Conservation (phyloP, 495 filamentous ascomycete species). For the Podospora pseudocomata region DNA sequence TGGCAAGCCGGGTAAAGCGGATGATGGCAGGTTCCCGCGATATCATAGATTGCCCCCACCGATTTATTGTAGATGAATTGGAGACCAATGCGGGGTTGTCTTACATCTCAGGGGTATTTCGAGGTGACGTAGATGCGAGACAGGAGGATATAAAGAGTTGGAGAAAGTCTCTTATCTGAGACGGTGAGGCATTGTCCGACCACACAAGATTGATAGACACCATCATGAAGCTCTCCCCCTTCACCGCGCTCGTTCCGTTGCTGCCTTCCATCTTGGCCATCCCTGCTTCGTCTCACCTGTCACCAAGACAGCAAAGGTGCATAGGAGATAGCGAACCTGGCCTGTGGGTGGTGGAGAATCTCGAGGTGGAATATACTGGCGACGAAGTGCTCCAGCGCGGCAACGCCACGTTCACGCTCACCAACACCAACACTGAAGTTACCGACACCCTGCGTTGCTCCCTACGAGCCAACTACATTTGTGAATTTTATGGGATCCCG, state of each 20-base stretch:
- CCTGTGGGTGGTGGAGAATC: conserved; percentile 9
- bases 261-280: not conserved
- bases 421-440: conserved; percentile 3
- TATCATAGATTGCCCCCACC: not conserved
- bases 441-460: conserved; percentile 7
- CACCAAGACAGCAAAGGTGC: not conserved
- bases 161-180: not conserved
- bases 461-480: conserved; percentile 17
- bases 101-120: not conserved
- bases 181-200: not conserved
- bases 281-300: not conserved
- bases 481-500: conserved; percentile 14
- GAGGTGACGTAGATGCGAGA: not conserved
- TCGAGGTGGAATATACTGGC: conserved; percentile 7
- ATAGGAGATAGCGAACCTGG: not conserved
- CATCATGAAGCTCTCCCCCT: not conserved
- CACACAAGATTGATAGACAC: not conserved
- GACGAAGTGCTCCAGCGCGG: conserved; percentile 6
- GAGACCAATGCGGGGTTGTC: not conserved
- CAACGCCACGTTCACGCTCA: conserved; percentile 13
- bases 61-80: not conserved
- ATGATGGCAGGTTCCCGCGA: not conserved
- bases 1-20: conserved; percentile 12
- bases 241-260: not conserved
- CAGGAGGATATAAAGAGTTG: not conserved